These are phyloP conservation scores for Aquanectria penicillioides DNA, from an alignment of 2,329 filamentous ascomycete species.

Conservation along the genomic window DNA sequence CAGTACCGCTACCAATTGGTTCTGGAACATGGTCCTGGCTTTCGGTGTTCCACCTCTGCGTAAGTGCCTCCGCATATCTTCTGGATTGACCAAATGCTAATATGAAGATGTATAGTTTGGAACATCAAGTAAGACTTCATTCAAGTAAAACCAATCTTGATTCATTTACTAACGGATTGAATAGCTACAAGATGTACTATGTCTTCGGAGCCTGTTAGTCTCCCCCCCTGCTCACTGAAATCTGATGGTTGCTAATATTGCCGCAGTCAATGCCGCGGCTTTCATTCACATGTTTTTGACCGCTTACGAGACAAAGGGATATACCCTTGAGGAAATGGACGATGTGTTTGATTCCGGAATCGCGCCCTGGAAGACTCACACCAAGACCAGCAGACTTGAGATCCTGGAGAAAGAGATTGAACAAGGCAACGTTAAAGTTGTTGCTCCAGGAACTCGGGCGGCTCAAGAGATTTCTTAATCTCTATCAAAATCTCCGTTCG, in stretches of 20 bases:
- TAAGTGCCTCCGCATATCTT: conserved; percentile 42
- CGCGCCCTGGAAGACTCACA: conserved; percentile 65
- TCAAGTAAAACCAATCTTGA: not conserved
- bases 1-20: conserved; percentile 50
- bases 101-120: conserved; percentile 38
- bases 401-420: conserved; percentile 59
- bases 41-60: conserved; percentile 58
- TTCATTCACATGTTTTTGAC: conserved; percentile 74
- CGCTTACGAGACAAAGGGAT: conserved; percentile 74
- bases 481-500: no score
- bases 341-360: conserved; percentile 72
- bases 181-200: conserved; percentile 71
- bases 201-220: conserved; percentile 71
- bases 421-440: conserved; percentile 53
- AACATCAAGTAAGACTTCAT: conserved; percentile 57
- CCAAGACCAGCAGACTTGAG: conserved; percentile 57
- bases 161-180: not conserved
- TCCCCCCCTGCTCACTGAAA: no score
- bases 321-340: conserved; percentile 81
- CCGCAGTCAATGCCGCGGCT: conserved; percentile 68
- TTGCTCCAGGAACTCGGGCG: conserved; percentile 10
- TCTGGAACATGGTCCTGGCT: conserved; percentile 46
- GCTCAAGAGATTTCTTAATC: not conserved
- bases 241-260: not conserved
- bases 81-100: not conserved